Percentiles rank a stretch among this genome's conserved stretches.
These are phyloP conservation scores for Fusarium fracticaudum DNA, from an alignment of 2,329 filamentous ascomycete genomes.

Conservation along the genomic window DNA sequence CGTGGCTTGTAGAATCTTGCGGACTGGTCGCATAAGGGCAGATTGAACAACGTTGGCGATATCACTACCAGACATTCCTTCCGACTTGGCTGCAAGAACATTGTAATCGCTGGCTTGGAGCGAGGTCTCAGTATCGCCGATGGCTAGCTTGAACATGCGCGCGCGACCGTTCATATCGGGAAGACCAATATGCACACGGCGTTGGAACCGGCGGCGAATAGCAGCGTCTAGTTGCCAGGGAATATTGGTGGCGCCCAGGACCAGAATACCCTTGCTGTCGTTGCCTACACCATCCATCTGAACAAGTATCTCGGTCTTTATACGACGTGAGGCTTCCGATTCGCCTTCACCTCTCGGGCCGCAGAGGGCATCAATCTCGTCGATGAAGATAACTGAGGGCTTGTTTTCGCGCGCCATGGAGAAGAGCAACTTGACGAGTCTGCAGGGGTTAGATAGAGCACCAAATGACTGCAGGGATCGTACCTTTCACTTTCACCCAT, in stretches of 20 bases:
- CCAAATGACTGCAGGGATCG: constrained; percentile 13
- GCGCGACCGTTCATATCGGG: constrained; percentile 88
- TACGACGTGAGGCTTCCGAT: constrained; percentile 94
- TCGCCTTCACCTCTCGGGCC: constrained; percentile 94
- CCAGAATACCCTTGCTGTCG: constrained; percentile 91
- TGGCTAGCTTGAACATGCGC: constrained; percentile 93
- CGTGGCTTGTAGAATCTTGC: constrained; percentile 96
- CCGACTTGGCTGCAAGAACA: constrained; percentile 80
- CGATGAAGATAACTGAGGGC: constrained; percentile 98
- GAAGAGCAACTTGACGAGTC: constrained; percentile 95
- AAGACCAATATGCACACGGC: constrained; percentile 93
- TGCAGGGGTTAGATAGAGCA: constrained; percentile 51
- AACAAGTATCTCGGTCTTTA: constrained; percentile 97
- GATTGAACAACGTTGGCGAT: constrained; percentile 96
- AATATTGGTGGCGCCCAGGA: constrained; percentile 96
- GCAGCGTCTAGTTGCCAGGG: constrained; percentile 98
- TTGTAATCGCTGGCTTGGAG: constrained; percentile 81
- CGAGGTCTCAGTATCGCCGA: constrained; percentile 92
- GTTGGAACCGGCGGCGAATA: constrained; percentile 94
- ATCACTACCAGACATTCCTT: constrained; percentile 96
- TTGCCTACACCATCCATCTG: constrained; percentile 99
- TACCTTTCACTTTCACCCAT: constrained; percentile 99
- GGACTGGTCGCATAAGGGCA: constrained; percentile 95
- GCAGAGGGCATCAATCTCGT: constrained; percentile 96
- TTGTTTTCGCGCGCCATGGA: constrained; percentile 98